Evolutionary conservation across 768 basidiomycete species (phyloP).

Genomic region (Tulasnella sp.): DNA sequence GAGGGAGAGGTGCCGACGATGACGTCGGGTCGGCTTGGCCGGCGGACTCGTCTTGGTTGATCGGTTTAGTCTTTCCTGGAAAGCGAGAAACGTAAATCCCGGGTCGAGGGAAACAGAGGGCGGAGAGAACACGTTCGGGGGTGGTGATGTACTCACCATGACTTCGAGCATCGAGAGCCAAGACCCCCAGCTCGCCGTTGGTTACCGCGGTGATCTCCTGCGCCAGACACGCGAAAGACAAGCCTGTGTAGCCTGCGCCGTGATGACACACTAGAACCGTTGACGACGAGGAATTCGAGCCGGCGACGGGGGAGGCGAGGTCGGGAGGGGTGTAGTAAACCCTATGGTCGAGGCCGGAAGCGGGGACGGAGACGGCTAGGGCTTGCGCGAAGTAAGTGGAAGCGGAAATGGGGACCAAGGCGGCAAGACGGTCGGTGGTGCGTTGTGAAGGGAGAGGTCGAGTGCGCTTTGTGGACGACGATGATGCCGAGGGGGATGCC

Average conservation of each 20-base stretch:
- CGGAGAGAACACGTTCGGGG: not conserved
- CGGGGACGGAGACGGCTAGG: constrained; percentile 56
- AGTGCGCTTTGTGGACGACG: not conserved
- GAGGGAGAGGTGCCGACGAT: not conserved
- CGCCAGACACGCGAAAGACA: constrained; percentile 87
- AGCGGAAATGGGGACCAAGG: constrained; percentile 69
- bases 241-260: constrained; percentile 83
- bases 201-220: constrained; percentile 53
- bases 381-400: constrained; percentile 68
- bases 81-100: not conserved
- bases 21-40: not conserved
- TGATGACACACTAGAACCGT: constrained; percentile 88
- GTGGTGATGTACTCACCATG: constrained; percentile 50
- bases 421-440: constrained; percentile 25
- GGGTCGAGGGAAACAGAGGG: not conserved
- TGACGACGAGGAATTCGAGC: constrained; percentile 18
- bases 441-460: not conserved
- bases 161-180: constrained; percentile 72
- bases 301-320: constrained; percentile 23
- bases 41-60: constrained; percentile 10
- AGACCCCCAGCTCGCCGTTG: constrained; percentile 63
- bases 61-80: constrained; percentile 53
- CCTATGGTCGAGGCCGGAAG: constrained; percentile 52
- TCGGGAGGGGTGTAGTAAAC: constrained; percentile 74
- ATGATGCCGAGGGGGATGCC: not conserved